phyloP scores from a whole-genome alignment of 345 rosid genomes.

The Geranium rotundifolium region DNA sequence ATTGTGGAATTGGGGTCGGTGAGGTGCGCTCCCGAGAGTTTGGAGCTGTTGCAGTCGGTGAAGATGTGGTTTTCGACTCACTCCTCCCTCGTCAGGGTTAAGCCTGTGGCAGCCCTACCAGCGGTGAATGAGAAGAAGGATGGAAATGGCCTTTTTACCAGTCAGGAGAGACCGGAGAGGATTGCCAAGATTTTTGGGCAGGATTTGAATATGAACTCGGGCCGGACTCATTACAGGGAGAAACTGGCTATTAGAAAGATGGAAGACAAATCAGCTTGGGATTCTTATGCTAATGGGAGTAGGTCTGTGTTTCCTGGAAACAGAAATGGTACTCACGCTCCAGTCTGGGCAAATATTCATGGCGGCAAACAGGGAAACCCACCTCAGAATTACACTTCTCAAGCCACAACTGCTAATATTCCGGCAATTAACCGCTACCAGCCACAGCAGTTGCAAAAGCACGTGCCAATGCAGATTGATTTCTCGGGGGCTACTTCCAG shows the following conservation, averaged over 20 bases:
- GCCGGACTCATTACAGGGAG: constrained; percentile 49
- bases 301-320: constrained; percentile 28
- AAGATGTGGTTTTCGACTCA: constrained; percentile 41
- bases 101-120: constrained; percentile 22
- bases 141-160: constrained; percentile 20
- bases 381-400: constrained; percentile 34
- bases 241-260: constrained; percentile 74
- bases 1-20: constrained; percentile 95
- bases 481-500: constrained; percentile 58
- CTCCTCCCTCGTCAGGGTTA: constrained; percentile 21
- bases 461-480: constrained; percentile 60
- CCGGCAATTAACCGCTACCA: constrained; percentile 39
- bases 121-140: constrained; percentile 26
- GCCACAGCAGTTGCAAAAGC: constrained; percentile 25
- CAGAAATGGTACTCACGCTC: constrained; percentile 37
- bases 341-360: constrained; percentile 38
- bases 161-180: constrained; percentile 27
- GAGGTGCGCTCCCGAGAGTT: constrained; percentile 59
- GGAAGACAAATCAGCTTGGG: constrained; percentile 61
- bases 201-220: constrained; percentile 35
- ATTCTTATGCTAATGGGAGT: constrained; percentile 35
- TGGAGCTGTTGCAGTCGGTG: constrained; percentile 42
- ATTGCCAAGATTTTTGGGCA: constrained; percentile 69
- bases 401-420: constrained; percentile 23
- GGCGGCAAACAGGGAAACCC: constrained; percentile 28